Conservation (phyloP, 2,329 filamentous ascomycete species). For the Diaporthe caulivora region DNA sequence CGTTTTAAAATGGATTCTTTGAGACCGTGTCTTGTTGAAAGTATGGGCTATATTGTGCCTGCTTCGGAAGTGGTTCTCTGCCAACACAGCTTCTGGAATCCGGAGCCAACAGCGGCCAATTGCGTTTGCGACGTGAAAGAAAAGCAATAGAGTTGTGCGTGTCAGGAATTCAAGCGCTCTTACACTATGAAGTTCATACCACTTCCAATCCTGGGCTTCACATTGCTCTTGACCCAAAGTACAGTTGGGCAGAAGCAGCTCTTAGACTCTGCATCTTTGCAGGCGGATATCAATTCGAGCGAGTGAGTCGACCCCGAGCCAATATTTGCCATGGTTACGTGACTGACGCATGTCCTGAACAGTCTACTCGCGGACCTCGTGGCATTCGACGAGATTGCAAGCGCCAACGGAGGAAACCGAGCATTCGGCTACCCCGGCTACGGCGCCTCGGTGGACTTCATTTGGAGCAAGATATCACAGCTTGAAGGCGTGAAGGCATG, state of each 20-base stretch:
- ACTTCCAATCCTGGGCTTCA: not conserved
- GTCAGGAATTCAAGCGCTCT: not conserved
- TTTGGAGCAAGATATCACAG: slow-evolving; percentile 12
- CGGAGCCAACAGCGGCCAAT: not conserved
- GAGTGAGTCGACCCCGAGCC: not conserved
- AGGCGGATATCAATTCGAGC: slow-evolving; percentile 1
- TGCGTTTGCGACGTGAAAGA: not conserved
- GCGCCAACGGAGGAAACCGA: slow-evolving; percentile 13
- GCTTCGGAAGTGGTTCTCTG: not conserved
- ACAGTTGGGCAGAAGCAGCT: not conserved
- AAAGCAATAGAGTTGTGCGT: not conserved
- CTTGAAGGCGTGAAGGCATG: slow-evolving; percentile 9
- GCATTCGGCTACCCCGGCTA: slow-evolving; percentile 23
- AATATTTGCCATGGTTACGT: not conserved
- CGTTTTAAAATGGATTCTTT: not conserved
- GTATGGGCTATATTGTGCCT: not conserved
- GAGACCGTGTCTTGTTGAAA: not conserved
- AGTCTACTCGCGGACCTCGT: slow-evolving; percentile 8
- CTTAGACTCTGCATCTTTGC: slow-evolving; percentile 12
- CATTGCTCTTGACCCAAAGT: not conserved
- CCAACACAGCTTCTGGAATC: not conserved
- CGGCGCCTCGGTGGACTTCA: slow-evolving; percentile 15
- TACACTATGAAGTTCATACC: not conserved
- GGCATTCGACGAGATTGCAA: slow-evolving; percentile 17
- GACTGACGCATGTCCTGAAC: not conserved